Evolutionary conservation across 139 green algal species (phyloP), one percentile per base, ranked within the genome.

Genomic region (Coccomyxa sp.): DNA sequence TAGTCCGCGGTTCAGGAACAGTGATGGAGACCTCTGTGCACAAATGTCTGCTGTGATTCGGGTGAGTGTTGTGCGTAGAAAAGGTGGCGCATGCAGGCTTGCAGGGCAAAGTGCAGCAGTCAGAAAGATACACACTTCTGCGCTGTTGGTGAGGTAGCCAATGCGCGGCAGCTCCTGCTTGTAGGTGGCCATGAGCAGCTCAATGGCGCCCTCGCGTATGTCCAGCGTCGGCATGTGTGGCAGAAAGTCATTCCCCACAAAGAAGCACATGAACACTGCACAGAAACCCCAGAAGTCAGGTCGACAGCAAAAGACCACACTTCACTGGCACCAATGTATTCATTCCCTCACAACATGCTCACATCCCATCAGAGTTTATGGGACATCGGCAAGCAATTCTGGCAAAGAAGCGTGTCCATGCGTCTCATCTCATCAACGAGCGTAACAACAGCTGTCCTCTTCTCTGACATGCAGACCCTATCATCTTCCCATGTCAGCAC

Each of bases 211-310:
- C 91, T 95, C 93, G 11, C 91, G 88, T 83, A 99, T 99, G 88
- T 99, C 97, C 81, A 99, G 91, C 17, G 97, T 99, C 25, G 97
- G 97, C 95, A 98, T 98, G 91, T 99, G 97, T 14, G 97, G 97
- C 88, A 99, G 85, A 86, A 99, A 99, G 86, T 99, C 97, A 82
- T 99, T 99, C 63, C 97, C 97, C 76, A 97, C 93, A 77, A 99
- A 99, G 90, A 99, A 99, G 89, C 97, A 99, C 90, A 99, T 97
- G 90, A 99, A 99, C 31, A 99, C 95, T 91, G 88, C 83, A 80
- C 16, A 21, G 30, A 79, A n/a, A 7, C 38, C 38, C n/a, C 38
- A 7, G 3, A 3, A 51, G 3, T 51, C 38, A 51, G 38, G 7
- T 51, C 7, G 18, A 71, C 51, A 82, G 9, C 79, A 74, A 11